Evolutionary conservation across 768 basidiomycete species (phyloP).

Genomic region (Termitomyces sp.): DNA sequence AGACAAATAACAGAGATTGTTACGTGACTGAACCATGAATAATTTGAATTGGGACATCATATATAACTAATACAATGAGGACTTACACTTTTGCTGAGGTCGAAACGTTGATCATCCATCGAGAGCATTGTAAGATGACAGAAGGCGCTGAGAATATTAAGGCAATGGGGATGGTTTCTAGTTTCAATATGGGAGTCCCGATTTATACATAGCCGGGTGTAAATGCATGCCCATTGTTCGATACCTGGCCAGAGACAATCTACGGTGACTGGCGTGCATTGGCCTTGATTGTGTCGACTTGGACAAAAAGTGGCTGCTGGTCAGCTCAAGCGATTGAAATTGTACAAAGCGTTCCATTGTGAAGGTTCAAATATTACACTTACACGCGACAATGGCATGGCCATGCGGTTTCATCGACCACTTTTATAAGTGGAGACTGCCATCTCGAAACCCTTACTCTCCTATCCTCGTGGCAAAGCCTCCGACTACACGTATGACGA

Average conservation of each 20-base stretch:
- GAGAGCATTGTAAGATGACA: slow-evolving; percentile 3
- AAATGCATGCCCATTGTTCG: slow-evolving; percentile 6
- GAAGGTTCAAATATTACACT: neutral
- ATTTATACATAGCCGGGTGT: slow-evolving; percentile 4
- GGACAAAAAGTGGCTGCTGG: neutral
- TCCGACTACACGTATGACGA: neutral
- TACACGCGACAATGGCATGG: slow-evolving; percentile 16
- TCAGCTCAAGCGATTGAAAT: neutral
- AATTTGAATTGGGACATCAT: neutral
- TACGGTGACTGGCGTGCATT: slow-evolving; percentile 2
- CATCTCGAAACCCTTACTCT: slow-evolving; percentile 5
- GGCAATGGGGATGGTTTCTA: neutral
- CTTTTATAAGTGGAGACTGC: slow-evolving; percentile 5
- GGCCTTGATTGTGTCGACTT: neutral
- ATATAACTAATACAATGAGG: neutral
- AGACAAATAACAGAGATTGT: neutral
- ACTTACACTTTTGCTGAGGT: slow-evolving; percentile 19
- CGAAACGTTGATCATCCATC: slow-evolving; percentile 27
- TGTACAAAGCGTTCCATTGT: slow-evolving; percentile 6
- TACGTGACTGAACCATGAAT: neutral
- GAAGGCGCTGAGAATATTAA: neutral
- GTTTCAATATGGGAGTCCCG: neutral
- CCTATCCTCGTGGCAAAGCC: slow-evolving; percentile 2
- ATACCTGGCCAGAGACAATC: slow-evolving; percentile 1
- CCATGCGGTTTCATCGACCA: neutral